phyloP scores from a whole-genome alignment of 1,139 yeast species.

The Sugiyamaella xylanicola region DNA sequence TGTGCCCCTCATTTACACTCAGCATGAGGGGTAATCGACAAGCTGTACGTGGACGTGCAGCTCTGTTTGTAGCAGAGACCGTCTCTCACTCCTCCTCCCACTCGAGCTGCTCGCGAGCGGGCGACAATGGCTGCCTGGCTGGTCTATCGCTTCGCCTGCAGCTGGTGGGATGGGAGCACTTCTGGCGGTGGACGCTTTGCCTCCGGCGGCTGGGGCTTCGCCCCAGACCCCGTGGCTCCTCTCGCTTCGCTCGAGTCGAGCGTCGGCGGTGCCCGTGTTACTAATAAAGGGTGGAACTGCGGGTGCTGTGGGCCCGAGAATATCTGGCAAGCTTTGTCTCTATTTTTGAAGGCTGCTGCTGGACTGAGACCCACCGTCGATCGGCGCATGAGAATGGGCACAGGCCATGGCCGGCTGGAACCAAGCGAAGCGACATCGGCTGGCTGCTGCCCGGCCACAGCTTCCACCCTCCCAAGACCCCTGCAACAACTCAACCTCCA shows the following conservation, averaged over 20 bases:
- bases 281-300: background rate
- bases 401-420: background rate
- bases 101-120: background rate
- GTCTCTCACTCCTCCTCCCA: background rate
- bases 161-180: too few species aligned
- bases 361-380: background rate
- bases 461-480: too few species aligned
- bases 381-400: background rate
- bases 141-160: too few species aligned
- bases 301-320: background rate
- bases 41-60: too few species aligned
- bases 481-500: background rate
- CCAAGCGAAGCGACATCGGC: background rate
- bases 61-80: background rate
- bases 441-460: background rate
- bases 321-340: too few species aligned
- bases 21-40: background rate
- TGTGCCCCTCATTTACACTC: background rate
- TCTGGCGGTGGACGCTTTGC: background rate
- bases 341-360: background rate
- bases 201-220: slow-evolving; percentile 3
- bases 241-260: slow-evolving; percentile 2
- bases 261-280: too few species aligned
- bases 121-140: background rate
- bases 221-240: background rate